Percentiles rank a stretch among this genome's conserved stretches.
These are phyloP conservation scores for Vitis hybrid DNA, from an alignment of 177 flowering plant species.

Conservation along the genomic window DNA sequence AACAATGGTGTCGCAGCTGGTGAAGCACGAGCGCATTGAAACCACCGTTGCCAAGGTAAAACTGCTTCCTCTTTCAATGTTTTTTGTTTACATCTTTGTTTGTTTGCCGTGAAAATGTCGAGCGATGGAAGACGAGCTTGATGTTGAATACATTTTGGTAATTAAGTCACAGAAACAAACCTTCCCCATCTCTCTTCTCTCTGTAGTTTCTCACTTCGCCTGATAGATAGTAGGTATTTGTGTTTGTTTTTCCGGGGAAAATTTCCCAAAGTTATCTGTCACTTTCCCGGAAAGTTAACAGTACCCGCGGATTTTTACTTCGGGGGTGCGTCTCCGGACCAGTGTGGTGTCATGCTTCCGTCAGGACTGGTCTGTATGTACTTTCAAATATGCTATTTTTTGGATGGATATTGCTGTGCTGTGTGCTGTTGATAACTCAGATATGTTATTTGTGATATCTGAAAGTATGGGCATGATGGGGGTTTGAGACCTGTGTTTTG, in stretches of 20 bases:
- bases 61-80: neutral
- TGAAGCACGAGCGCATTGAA: slow-evolving; percentile 93
- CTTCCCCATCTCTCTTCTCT: neutral
- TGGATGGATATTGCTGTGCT: slow-evolving; percentile 1
- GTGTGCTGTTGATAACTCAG: slow-evolving; percentile 15
- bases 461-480: neutral
- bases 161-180: neutral
- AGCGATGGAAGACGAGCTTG: too few species aligned
- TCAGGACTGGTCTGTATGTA: slow-evolving; percentile 20
- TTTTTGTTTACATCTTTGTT: neutral
- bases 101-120: too few species aligned
- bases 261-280: slow-evolving; percentile 3
- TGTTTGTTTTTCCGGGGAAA: slow-evolving; percentile 12
- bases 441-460: slow-evolving; percentile 18
- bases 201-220: neutral
- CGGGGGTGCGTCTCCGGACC: neutral
- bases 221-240: neutral
- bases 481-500: neutral
- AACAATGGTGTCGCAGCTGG: slow-evolving; percentile 95
- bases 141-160: too few species aligned
- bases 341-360: slow-evolving; percentile 9
- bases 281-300: slow-evolving; percentile 17
- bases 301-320: neutral
- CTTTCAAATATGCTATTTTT: neutral
- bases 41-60: slow-evolving; percentile 87